Evolutionary conservation across 225 moss, liverwort and hornwort species (phyloP), one percentile per base, ranked within the genome.

Genomic region (Thuidium tamariscinum): DNA sequence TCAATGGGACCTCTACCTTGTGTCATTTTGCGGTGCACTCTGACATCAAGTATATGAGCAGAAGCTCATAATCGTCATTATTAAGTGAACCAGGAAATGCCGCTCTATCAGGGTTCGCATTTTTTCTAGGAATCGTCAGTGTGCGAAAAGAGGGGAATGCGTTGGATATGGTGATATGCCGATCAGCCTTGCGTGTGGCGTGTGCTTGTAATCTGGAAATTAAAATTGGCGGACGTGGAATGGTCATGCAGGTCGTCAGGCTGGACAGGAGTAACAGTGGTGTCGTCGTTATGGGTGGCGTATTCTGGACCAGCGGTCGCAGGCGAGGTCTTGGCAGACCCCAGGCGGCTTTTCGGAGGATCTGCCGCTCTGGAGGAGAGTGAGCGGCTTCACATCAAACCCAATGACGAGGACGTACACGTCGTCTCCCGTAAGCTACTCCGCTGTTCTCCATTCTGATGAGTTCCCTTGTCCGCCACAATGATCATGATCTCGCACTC

Each of bases 261-360:
- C 79, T 85, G 92, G 90, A 88, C 85, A 76, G 83, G 88, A 81
- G 64, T 84, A 82, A 74, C 86, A 73, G 88, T 88, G 72, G 87
- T 79, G 49, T 79, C 89, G 55, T 80, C 93, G 51, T 36, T 87
- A 80, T 77, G 93, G 93, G 92, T 90, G 70, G 86, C 89, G 56
- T 92, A 89, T 88, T 86, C 89, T 69, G 85, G 88, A 81, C 83
- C 93, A 72, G 90, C 83, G 67, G 89, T 93, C 12, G 87, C 86
- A 32, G 88, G 89, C 68, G 90, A 93, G 79, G 79, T 92, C 63
- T 72, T 86, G 49, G 81, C 88, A 25, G 90, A 91, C 42, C 82
- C 88, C 44, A 86, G 90, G 80, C 90, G 92, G 18, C 86, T 89
- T 46, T 92, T 92, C 42, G 92, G 92, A 63, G 92, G 92, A 46